Evolutionary conservation across 495 filamentous ascomycete genomes (phyloP), one percentile per base, ranked within the genome.

Genomic region (Physcia stellaris): DNA sequence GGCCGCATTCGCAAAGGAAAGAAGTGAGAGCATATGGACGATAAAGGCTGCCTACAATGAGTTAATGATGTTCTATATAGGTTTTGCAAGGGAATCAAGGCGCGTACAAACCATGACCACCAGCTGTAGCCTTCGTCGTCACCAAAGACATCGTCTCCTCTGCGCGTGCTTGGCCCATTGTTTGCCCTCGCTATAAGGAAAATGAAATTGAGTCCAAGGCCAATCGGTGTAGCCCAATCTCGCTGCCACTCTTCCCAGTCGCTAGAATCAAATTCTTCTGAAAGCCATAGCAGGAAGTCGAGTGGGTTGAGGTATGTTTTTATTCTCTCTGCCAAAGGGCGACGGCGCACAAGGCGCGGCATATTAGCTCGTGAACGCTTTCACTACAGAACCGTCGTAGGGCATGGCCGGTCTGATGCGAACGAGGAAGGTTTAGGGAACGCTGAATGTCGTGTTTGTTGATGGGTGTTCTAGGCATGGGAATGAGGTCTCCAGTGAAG

Each of bases 111-210:
- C 68, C 82, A 87, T 23, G 71, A 67, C 72, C 79, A 83, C 13
- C 79, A 73, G 27, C 58, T 66, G 35, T 71, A 62, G 0, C 50
- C 46, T 16, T 66, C 67, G 41, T 66, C 63, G 22, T 90, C 83
- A 16, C 76, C 78, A 60, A 98, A 94, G 15, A 96, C 85, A 70
- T 93, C 84, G 52, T 93, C 68, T 15, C 68, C 57, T 52, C 60
- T 50, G 39, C 62, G 58, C 33, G 56, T 52, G 35, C 46, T 57
- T 16, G 53, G 50, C 9, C 63, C 67, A 41, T 63, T 67, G 55
- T 94, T 93, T 39, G 85, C 85, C 47, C 83, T 68, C 17, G 86
- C 81, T 30, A 96, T 59, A 24, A 95, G 61, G 58, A 93, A 92
- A 16, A 79, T 46, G 12, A 92, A 47, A 52, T 96, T 95, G 44